Evolutionary conservation across 495 filamentous ascomycete species (phyloP).

Genomic region (Bathelium albidoporum): DNA sequence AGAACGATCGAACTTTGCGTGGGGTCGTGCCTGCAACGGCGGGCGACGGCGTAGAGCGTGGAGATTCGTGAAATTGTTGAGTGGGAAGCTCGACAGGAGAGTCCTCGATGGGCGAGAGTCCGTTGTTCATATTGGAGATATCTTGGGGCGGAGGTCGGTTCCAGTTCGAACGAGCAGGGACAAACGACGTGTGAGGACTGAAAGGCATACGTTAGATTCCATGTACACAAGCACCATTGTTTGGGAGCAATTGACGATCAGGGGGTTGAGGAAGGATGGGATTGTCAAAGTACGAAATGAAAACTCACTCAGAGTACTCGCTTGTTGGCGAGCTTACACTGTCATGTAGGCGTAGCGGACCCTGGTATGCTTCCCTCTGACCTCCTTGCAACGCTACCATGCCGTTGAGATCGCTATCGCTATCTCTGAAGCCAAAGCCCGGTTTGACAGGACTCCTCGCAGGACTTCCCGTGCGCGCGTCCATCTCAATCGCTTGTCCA

Average conservation of each 20-base stretch:
- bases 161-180: conserved; percentile 44
- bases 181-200: conserved; percentile 23
- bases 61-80: conserved; percentile 13
- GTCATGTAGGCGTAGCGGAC: conserved; percentile 25
- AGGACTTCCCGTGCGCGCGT: conserved; percentile 49
- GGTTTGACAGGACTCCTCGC: conserved; percentile 19
- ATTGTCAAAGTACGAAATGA: background rate
- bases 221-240: no score
- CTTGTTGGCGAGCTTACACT: conserved; percentile 38
- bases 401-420: conserved; percentile 56
- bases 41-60: conserved; percentile 23
- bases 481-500: conserved; percentile 81
- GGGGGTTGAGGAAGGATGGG: no score
- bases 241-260: no score
- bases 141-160: conserved; percentile 31
- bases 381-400: conserved; percentile 60
- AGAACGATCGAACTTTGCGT: conserved; percentile 9
- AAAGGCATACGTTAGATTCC: conserved; percentile 10
- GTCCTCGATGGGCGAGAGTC: conserved; percentile 24
- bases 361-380: conserved; percentile 11
- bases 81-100: conserved; percentile 35
- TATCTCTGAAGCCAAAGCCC: conserved; percentile 44
- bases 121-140: conserved; percentile 16
- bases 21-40: conserved; percentile 6
- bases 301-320: conserved; percentile 63